Evolutionary conservation across 345 rosid genomes (phyloP).

Genomic region (Cardiospermum halicacabum): DNA sequence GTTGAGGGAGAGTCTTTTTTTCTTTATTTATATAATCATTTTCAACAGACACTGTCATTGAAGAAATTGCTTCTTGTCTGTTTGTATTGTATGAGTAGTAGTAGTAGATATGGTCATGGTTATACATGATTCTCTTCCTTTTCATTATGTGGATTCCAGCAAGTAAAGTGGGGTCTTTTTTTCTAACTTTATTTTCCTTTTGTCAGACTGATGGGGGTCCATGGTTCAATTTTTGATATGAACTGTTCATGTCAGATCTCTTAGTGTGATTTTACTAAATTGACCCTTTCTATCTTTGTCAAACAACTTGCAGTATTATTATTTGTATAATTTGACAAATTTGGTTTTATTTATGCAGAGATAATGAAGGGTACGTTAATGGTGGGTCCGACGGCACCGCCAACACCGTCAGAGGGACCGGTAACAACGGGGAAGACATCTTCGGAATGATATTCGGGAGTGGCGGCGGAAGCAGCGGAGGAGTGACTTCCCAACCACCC

Average conservation of each 20-base stretch:
- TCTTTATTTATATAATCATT: too few species aligned
- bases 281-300: too few species aligned
- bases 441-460: constrained; percentile 76
- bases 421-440: constrained; percentile 29
- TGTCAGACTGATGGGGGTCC: constrained; percentile 28
- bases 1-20: too few species aligned
- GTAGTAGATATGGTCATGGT: too few species aligned
- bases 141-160: constrained; percentile 44
- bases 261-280: too few species aligned
- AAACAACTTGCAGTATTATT: too few species aligned
- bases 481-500: constrained; percentile 22
- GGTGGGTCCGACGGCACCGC: constrained; percentile 37
- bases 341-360: constrained; percentile 29
- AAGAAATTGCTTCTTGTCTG: too few species aligned
- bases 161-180: constrained; percentile 25
- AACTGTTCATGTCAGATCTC: constrained; percentile 16
- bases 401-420: constrained; percentile 25
- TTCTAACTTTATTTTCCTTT: constrained; percentile 11
- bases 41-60: too few species aligned
- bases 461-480: constrained; percentile 14
- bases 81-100: too few species aligned
- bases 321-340: too few species aligned
- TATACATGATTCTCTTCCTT: constrained; percentile 26
- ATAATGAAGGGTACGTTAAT: constrained; percentile 34
- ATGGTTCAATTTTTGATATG: constrained; percentile 14